These are phyloP conservation scores for Aspergillus terreus DNA, from an alignment of 2,329 filamentous ascomycete species.

Conservation along the genomic window DNA sequence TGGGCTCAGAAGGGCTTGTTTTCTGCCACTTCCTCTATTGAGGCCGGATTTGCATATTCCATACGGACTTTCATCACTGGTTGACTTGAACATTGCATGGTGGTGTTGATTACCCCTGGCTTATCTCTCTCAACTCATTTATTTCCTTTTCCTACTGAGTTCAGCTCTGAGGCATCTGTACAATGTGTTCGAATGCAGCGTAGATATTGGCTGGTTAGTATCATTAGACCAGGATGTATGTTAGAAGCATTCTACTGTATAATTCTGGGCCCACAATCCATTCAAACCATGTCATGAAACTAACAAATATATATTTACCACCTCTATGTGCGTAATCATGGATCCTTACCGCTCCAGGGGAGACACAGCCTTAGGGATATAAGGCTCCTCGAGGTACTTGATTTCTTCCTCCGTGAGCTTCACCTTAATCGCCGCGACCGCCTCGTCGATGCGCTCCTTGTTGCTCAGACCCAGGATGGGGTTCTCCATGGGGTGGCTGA, in stretches of 20 bases:
- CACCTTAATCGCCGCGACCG: conserved; percentile 46
- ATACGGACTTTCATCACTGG: background rate
- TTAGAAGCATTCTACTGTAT: background rate
- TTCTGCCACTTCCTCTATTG: background rate
- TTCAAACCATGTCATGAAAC: background rate
- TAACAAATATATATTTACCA: background rate
- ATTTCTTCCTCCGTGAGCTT: conserved; percentile 57
- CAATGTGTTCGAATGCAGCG: background rate
- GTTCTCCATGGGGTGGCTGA: conserved; percentile 49
- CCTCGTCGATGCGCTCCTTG: conserved; percentile 59
- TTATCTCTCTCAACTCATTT: background rate
- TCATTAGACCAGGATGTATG: background rate
- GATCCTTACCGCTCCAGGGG: conserved; percentile 22
- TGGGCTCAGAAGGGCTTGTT: background rate
- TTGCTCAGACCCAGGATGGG: conserved; percentile 63
- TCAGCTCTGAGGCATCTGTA: background rate
- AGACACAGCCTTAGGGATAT: conserved; percentile 48
- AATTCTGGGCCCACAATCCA: too few species aligned
- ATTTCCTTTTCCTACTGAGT: background rate
- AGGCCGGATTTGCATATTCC: background rate
- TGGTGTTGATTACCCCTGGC: background rate
- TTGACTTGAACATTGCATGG: background rate
- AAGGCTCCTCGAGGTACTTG: conserved; percentile 60
- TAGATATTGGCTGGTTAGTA: background rate
- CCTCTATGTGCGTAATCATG: too few species aligned